Conservation (phyloP, 2,329 filamentous ascomycete genomes). For the Phialophora expanda region DNA sequence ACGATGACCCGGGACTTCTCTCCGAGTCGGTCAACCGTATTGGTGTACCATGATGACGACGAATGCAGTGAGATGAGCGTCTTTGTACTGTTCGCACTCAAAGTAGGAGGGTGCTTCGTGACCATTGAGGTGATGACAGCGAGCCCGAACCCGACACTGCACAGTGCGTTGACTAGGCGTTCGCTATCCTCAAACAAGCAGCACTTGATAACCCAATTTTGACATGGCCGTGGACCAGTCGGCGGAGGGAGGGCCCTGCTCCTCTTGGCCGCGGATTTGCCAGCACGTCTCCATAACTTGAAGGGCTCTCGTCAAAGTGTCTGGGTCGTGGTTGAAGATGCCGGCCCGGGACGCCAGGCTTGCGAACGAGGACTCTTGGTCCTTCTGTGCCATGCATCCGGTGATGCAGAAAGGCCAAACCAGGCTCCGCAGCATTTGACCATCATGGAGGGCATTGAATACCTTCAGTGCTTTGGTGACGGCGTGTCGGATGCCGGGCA, state of each 20-base stretch:
- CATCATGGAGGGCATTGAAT: neutral
- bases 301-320: neutral
- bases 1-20: too few species aligned
- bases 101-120: too few species aligned
- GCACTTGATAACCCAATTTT: neutral
- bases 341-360: neutral
- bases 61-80: neutral
- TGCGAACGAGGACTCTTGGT: slow-evolving; percentile 14
- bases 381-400: slow-evolving; percentile 14
- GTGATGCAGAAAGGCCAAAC: slow-evolving; percentile 16
- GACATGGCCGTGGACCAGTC: neutral
- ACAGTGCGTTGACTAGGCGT: neutral
- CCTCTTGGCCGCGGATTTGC: neutral
- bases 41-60: too few species aligned
- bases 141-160: neutral
- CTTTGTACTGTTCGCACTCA: neutral
- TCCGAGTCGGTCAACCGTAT: too few species aligned
- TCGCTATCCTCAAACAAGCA: neutral
- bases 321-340: neutral
- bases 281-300: neutral
- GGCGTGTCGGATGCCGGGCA: neutral
- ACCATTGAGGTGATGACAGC: neutral
- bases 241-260: neutral
- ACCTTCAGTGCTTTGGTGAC: neutral
- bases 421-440: slow-evolving; percentile 5